Conservation (phyloP, 805 yeast species). For the Yamadazyma nakazawae region DNA sequence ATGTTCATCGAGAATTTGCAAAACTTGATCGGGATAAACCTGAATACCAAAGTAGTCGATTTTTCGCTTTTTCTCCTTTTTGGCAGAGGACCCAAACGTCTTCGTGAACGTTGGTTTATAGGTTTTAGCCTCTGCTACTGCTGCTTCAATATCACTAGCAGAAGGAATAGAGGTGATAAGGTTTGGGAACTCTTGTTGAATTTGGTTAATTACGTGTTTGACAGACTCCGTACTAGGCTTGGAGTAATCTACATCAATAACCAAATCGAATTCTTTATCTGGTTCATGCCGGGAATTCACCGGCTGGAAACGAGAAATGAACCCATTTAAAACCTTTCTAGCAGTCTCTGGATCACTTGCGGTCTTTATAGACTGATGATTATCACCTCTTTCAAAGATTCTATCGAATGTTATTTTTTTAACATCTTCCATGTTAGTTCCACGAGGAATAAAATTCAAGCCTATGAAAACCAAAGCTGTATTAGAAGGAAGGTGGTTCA, state of each 20-base stretch:
- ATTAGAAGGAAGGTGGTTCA: conserved; percentile 35
- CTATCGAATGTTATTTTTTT: conserved; percentile 57
- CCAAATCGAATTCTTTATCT: conserved; percentile 62
- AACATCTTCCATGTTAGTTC: conserved; percentile 28
- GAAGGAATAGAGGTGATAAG: conserved; percentile 40
- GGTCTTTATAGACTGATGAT: conserved; percentile 78
- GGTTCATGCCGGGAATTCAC: conserved; percentile 48
- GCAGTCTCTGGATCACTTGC: conserved; percentile 49
- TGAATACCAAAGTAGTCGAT: conserved; percentile 12
- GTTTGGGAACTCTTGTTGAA: conserved; percentile 37
- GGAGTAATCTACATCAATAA: conserved; percentile 54
- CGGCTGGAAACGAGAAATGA: conserved; percentile 65
- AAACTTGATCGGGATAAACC: conserved; percentile 5
- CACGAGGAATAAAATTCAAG: conserved; percentile 52
- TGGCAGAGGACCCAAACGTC: conserved; percentile 22
- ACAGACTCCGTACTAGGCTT: conserved; percentile 40
- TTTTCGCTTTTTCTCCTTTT: conserved; percentile 9
- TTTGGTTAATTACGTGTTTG: conserved; percentile 27
- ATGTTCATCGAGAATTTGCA: conserved; percentile 6
- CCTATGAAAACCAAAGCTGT: conserved; percentile 57
- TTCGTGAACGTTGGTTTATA: conserved; percentile 51
- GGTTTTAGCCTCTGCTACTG: conserved; percentile 50
- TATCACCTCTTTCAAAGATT: conserved; percentile 71
- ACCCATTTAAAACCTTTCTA: conserved; percentile 66
- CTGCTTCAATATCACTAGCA: conserved; percentile 37